Percentiles rank a stretch among this genome's conserved stretches.
Evolutionary conservation across 495 filamentous ascomycete genomes (phyloP).

Genomic region (Xylaria longipes): DNA sequence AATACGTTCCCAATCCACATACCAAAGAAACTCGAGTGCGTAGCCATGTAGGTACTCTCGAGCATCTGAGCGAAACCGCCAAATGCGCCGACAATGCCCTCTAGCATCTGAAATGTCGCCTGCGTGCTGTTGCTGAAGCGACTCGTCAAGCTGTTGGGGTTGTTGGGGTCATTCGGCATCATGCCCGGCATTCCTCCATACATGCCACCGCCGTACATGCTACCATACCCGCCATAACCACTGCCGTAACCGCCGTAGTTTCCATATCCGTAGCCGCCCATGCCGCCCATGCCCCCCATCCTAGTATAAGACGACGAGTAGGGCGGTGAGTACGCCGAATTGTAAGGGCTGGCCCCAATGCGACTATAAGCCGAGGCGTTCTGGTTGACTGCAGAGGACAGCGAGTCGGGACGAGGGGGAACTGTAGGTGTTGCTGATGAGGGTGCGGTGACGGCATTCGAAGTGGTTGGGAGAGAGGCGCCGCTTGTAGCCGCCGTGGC

Average conservation of each 20-base stretch:
- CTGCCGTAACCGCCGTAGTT: constrained; percentile 51
- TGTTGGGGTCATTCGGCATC: constrained; percentile 77
- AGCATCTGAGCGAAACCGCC: constrained; percentile 99
- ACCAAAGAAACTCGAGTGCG: constrained; percentile 98
- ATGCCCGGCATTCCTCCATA: constrained; percentile 72
- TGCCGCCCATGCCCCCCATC: constrained; percentile 49
- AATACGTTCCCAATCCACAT: constrained; percentile 44
- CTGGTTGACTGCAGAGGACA: constrained; percentile 78
- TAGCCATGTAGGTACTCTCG: constrained; percentile 99
- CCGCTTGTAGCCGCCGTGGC: constrained; percentile 50
- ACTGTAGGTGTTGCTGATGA: constrained; percentile 69
- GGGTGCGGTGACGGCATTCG: constrained; percentile 53
- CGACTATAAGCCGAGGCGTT: constrained; percentile 82
- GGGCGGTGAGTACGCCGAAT: constrained; percentile 51
- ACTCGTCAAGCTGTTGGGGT: constrained; percentile 90
- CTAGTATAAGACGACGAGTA: constrained; percentile 57
- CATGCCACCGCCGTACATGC: constrained; percentile 58
- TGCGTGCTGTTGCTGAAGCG: constrained; percentile 90
- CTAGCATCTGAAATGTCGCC: constrained; percentile 98
- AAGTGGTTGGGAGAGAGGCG: constrained; percentile 44
- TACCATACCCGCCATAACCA: constrained; percentile 51
- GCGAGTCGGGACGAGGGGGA: constrained; percentile 76
- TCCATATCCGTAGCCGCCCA: constrained; percentile 54
- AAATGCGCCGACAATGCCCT: constrained; percentile 97
- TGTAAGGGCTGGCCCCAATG: constrained; percentile 60